These are phyloP conservation scores for Blastocystis sp. DNA, from an alignment of 352 stramenopile species.

Conservation along the genomic window DNA sequence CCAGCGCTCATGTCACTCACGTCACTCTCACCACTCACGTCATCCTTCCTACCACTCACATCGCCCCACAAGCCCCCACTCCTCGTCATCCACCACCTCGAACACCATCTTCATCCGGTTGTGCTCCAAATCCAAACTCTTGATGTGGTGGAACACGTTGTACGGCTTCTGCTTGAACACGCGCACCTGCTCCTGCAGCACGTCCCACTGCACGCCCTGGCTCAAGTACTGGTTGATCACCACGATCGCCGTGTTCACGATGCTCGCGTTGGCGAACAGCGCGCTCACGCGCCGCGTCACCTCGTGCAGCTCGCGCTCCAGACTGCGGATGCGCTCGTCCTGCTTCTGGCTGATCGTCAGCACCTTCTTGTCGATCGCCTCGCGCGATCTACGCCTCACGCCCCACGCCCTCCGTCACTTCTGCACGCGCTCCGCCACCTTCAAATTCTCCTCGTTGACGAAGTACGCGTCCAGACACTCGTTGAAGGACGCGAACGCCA, in stretches of 20 bases:
- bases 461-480: constrained; percentile 47
- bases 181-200: constrained; percentile 75
- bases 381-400: constrained; percentile 4
- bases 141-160: constrained; percentile 80
- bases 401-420: neutral
- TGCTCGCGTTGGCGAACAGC: constrained; percentile 3
- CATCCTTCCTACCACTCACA: constrained; percentile 58
- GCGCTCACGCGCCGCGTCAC: constrained; percentile 5
- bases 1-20: no score
- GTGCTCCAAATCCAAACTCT: constrained; percentile 79
- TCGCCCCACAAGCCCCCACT: constrained; percentile 3
- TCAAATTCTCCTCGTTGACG: constrained; percentile 52
- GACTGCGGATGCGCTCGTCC: neutral
- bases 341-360: constrained; percentile 51
- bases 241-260: constrained; percentile 64
- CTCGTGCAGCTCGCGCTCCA: constrained; percentile 15
- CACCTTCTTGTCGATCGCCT: constrained; percentile 45
- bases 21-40: neutral
- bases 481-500: constrained; percentile 55
- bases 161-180: constrained; percentile 81
- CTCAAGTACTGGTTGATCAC: constrained; percentile 80
- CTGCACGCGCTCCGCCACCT: constrained; percentile 13
- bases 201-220: constrained; percentile 82
- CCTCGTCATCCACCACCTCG: constrained; percentile 76
- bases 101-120: constrained; percentile 80